Evolutionary conservation across 768 basidiomycete species (phyloP).

Genomic region (Boletus barrowsii): DNA sequence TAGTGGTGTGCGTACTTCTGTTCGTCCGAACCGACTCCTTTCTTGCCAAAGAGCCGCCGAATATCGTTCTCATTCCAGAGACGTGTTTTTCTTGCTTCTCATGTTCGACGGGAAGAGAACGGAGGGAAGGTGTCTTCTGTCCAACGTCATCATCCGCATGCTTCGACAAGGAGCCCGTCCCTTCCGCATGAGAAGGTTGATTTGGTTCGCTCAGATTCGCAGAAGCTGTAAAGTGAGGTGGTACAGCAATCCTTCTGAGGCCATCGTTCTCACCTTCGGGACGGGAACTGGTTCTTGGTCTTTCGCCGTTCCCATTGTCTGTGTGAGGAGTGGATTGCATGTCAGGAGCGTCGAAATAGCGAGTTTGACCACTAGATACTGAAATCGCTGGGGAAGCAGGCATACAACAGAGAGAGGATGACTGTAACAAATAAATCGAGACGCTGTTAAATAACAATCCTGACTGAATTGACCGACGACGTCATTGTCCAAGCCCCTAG

Average conservation of each 20-base stretch:
- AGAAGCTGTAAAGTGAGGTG: background rate
- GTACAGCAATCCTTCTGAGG: background rate
- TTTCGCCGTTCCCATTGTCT: background rate
- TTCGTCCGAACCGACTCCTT: slow-evolving; percentile 23
- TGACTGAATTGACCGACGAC: slow-evolving; percentile 11
- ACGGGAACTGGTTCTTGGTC: background rate
- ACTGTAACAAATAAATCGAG: slow-evolving; percentile 1
- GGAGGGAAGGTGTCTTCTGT: slow-evolving; percentile 15
- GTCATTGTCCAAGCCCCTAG: slow-evolving; percentile 21
- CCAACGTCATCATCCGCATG: background rate
- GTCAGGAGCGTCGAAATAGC: slow-evolving; percentile 46
- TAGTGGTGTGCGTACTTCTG: slow-evolving; percentile 16
- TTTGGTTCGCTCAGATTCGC: background rate
- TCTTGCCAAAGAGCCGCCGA: slow-evolving; percentile 5
- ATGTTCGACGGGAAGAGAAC: slow-evolving; percentile 22
- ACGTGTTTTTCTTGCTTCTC: slow-evolving; percentile 2
- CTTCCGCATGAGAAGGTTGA: background rate
- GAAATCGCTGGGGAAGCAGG: slow-evolving; percentile 14
- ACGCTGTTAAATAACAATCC: slow-evolving; percentile 23
- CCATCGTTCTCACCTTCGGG: slow-evolving; percentile 1
- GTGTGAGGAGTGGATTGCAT: slow-evolving; percentile 21
- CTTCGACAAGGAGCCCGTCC: background rate
- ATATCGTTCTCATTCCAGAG: background rate
- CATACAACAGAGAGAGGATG: slow-evolving; percentile 9
- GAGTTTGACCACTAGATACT: slow-evolving; percentile 32